Evolutionary conservation across 2,329 filamentous ascomycete species (phyloP).

Genomic region (Zymoseptoria pseudotritici): DNA sequence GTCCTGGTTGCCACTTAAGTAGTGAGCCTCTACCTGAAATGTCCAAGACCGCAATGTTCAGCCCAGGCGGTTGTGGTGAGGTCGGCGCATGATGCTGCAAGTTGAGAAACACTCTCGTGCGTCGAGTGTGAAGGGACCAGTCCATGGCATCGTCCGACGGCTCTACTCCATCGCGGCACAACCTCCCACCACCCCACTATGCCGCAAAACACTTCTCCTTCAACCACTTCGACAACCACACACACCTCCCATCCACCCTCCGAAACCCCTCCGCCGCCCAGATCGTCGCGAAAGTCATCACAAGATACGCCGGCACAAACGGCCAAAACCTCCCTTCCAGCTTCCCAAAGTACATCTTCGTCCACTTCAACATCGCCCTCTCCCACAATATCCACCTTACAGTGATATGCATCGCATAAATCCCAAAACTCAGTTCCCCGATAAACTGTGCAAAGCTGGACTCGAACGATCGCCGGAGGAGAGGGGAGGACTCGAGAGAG

Average conservation of each 20-base stretch:
- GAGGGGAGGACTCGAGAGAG: neutral
- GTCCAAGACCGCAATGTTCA: too few species aligned
- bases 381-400: constrained; percentile 2
- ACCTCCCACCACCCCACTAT: too few species aligned
- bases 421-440: constrained; percentile 1
- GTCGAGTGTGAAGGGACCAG: too few species aligned
- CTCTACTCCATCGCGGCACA: too few species aligned
- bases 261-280: neutral
- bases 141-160: too few species aligned
- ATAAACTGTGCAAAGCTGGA: neutral
- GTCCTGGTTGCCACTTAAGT: too few species aligned
- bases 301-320: neutral
- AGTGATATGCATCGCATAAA: constrained; percentile 1
- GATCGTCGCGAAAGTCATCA: neutral
- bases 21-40: too few species aligned
- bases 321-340: neutral
- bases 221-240: neutral
- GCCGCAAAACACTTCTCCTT: neutral
- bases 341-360: neutral
- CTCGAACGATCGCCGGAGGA: neutral
- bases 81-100: too few species aligned
- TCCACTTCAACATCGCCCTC: neutral
- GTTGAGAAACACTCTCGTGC: too few species aligned
- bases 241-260: neutral
- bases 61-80: too few species aligned